phyloP scores from a whole-genome alignment of 2,329 filamentous ascomycete species.

The Claviceps maximensis region DNA sequence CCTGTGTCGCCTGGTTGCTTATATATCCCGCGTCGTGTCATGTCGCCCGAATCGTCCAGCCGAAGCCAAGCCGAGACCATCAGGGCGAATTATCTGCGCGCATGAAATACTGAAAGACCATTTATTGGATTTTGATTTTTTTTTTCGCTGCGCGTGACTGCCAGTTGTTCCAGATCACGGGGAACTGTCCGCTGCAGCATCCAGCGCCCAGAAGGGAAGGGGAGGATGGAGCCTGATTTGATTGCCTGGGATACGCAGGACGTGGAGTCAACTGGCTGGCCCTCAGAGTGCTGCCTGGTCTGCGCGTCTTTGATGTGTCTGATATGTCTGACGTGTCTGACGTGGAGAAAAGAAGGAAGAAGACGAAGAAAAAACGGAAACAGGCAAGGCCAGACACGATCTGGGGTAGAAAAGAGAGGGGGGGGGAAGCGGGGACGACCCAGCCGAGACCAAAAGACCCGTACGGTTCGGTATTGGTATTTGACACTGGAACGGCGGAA shows the following conservation, averaged over 20 bases:
- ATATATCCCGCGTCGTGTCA: background rate
- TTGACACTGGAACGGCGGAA: background rate
- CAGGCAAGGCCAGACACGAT: background rate
- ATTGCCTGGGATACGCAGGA: background rate
- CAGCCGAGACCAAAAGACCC: background rate
- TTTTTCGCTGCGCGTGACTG: conserved; percentile 3
- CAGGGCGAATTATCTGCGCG: background rate
- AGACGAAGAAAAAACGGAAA: too few species aligned
- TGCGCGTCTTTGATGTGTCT: too few species aligned
- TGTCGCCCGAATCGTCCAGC: too few species aligned
- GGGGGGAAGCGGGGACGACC: background rate
- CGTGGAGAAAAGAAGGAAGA: background rate
- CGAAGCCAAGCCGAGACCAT: background rate
- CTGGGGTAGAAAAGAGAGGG: background rate
- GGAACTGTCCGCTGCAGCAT: background rate
- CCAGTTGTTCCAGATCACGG: conserved; percentile 5
- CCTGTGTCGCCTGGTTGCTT: background rate
- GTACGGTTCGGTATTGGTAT: background rate
- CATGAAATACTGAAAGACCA: background rate
- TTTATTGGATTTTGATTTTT: background rate
- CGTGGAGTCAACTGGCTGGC: too few species aligned
- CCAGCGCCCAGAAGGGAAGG: too few species aligned
- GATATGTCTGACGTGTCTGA: too few species aligned
- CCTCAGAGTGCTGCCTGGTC: too few species aligned
- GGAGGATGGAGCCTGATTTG: background rate